These are phyloP conservation scores for Fusarium gaditjirri DNA, from an alignment of 2,329 filamentous ascomycete species.

Conservation along the genomic window DNA sequence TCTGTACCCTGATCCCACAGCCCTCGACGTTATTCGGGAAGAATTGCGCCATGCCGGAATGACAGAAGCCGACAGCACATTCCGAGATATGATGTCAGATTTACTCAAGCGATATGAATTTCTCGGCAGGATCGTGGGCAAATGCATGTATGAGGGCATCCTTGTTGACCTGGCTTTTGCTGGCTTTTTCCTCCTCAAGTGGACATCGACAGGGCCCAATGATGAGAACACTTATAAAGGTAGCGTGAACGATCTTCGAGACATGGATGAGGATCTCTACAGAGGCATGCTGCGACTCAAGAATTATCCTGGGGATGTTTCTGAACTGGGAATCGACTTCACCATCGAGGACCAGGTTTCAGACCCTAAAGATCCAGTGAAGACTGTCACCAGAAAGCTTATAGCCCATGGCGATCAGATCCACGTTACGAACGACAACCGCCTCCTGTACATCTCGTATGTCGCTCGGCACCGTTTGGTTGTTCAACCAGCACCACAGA, in stretches of 20 bases:
- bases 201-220: constrained; percentile 76
- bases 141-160: constrained; percentile 97
- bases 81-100: constrained; percentile 66
- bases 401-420: constrained; percentile 80
- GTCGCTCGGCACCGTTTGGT: constrained; percentile 89
- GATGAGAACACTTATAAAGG: constrained; percentile 82
- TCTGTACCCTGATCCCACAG: constrained; percentile 86
- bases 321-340: constrained; percentile 80
- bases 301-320: constrained; percentile 83
- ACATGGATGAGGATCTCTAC: constrained; percentile 91
- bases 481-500: constrained; percentile 82
- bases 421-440: constrained; percentile 89
- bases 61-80: constrained; percentile 64
- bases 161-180: constrained; percentile 93
- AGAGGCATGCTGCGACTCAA: constrained; percentile 86
- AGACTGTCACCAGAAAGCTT: constrained; percentile 78
- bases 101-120: constrained; percentile 87
- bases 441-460: constrained; percentile 92
- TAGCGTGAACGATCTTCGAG: constrained; percentile 93
- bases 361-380: constrained; percentile 57
- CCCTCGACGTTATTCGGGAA: constrained; percentile 75
- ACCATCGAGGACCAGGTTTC: constrained; percentile 80
- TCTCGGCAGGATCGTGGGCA: constrained; percentile 89
- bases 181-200: constrained; percentile 95
- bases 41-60: constrained; percentile 63